Evolutionary conservation across 2,329 filamentous ascomycete species (phyloP).

Genomic region (Aspergillus unguis): DNA sequence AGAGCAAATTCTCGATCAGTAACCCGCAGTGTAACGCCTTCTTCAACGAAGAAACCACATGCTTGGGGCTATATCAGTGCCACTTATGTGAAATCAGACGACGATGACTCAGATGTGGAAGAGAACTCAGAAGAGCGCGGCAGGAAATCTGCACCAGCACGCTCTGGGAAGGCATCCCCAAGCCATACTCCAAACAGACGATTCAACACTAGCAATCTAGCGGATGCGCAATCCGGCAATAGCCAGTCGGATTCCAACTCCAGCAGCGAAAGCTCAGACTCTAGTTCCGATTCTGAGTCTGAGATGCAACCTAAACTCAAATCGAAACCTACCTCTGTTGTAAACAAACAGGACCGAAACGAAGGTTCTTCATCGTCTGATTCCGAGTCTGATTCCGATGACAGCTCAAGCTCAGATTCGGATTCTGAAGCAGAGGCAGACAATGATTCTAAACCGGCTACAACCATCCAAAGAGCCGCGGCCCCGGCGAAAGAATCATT

Average conservation of each 20-base stretch:
- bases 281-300: neutral
- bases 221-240: neutral
- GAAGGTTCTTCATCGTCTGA: neutral
- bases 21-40: neutral
- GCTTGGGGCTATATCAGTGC: conserved; percentile 6
- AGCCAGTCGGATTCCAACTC: neutral
- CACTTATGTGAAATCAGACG: conserved; percentile 6
- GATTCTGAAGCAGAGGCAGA: neutral
- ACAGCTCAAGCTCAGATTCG: neutral
- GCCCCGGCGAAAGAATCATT: neutral
- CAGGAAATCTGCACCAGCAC: neutral
- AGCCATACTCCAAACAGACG: neutral
- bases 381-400: neutral
- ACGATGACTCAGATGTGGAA: conserved; percentile 8
- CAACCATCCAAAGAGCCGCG: neutral
- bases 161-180: neutral
- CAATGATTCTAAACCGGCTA: neutral
- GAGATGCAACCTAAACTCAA: neutral
- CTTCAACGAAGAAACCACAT: neutral
- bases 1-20: neutral
- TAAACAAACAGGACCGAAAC: neutral
- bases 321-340: neutral
- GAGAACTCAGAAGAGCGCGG: neutral
- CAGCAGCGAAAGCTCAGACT: neutral
- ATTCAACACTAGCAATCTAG: neutral